Evolutionary conservation across 495 filamentous ascomycete species (phyloP).

Genomic region (Aspergillus coremiiformis): DNA sequence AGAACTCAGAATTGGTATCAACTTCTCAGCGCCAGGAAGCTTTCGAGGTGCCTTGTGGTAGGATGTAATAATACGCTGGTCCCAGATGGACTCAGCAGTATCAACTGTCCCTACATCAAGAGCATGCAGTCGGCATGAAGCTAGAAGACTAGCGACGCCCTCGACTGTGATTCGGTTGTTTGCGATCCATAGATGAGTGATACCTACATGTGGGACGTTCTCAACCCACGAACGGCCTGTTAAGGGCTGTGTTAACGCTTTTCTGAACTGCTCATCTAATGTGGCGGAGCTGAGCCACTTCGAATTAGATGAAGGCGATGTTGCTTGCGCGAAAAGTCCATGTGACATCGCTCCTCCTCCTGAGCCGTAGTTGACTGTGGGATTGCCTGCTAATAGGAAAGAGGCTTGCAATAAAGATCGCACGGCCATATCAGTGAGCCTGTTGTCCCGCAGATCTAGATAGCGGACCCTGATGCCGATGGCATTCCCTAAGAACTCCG

Average conservation of each 20-base stretch:
- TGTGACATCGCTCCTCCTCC: background rate
- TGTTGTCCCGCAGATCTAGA: conserved; percentile 54
- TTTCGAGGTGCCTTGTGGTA: conserved; percentile 12
- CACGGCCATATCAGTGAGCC: conserved; percentile 49
- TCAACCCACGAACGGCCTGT: conserved; percentile 47
- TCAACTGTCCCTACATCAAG: conserved; percentile 46
- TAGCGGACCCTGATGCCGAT: conserved; percentile 47
- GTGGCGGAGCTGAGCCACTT: conserved; percentile 27
- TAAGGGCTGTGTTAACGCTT: conserved; percentile 41
- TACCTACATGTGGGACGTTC: conserved; percentile 42
- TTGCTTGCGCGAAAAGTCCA: conserved; percentile 7
- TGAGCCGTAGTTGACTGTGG: background rate
- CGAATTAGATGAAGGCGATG: conserved; percentile 1
- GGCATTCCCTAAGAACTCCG: conserved; percentile 45
- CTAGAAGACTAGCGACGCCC: conserved; percentile 46
- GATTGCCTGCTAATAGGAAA: conserved; percentile 26
- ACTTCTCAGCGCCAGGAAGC: conserved; percentile 47
- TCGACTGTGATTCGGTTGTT: conserved; percentile 53
- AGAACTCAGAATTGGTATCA: conserved; percentile 44
- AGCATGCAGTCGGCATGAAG: conserved; percentile 43
- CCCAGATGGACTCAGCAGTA: conserved; percentile 22
- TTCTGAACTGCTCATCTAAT: conserved; percentile 44
- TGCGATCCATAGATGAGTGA: conserved; percentile 54
- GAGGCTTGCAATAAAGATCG: conserved; percentile 45
- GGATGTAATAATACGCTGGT: conserved; percentile 11